These are phyloP conservation scores for Croton laevigatus DNA, from an alignment of 441 rosid genomes.

Conservation along the genomic window DNA sequence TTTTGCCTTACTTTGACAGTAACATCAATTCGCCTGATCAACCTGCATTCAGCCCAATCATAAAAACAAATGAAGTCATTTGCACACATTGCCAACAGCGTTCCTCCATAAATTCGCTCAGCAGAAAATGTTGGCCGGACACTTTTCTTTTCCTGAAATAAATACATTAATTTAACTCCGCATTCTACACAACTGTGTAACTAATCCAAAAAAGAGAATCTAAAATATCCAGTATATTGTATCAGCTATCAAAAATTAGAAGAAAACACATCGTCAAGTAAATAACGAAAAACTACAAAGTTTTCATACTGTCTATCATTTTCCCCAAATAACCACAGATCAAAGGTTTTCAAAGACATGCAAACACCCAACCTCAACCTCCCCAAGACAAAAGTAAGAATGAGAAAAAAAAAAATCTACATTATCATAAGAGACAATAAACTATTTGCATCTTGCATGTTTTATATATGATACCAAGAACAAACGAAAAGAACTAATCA, in stretches of 20 bases:
- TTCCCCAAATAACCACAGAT: background rate
- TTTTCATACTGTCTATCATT: background rate
- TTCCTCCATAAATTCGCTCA: conserved; percentile 87
- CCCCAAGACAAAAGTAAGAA: background rate
- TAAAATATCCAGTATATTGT: background rate
- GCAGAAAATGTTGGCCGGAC: conserved; percentile 91
- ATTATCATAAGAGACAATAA: background rate
- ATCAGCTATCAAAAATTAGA: background rate
- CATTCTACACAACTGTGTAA: background rate
- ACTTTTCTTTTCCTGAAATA: conserved; percentile 86
- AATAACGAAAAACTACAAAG: background rate
- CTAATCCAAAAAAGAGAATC: background rate
- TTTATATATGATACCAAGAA: background rate
- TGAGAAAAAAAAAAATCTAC: background rate
- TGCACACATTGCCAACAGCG: conserved; percentile 94
- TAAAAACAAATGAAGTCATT: conserved; percentile 97
- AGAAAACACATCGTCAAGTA: background rate
- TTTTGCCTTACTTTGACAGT: conserved; percentile 72
- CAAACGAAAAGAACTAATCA: background rate
- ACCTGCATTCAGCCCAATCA: conserved; percentile 98
- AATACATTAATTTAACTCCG: conserved; percentile 19
- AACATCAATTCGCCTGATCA: conserved; percentile 95
- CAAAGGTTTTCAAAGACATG: background rate
- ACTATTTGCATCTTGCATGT: background rate
- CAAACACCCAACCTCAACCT: background rate